Evolutionary conservation across 2,329 filamentous ascomycete genomes (phyloP).

Genomic region (Nemania sp.): DNA sequence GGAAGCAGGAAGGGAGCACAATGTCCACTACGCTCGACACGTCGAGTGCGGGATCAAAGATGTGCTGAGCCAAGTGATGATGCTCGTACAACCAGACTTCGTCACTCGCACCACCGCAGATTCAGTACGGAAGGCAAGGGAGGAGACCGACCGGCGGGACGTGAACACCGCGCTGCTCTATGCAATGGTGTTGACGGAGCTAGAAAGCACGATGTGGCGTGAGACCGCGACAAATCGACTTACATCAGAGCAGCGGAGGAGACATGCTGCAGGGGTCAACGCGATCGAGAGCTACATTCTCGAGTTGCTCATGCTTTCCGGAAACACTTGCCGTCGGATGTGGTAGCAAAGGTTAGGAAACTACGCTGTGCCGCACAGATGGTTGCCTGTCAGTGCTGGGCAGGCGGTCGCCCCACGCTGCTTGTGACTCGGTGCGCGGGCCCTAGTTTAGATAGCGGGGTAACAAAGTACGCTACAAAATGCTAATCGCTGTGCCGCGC

Average conservation of each 20-base stretch:
- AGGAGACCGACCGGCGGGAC: constrained; percentile 28
- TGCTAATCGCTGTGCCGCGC: too few species aligned
- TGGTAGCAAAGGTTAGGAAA: constrained; percentile 28
- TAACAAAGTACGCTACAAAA: too few species aligned
- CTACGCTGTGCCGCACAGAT: background rate
- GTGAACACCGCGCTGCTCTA: constrained; percentile 29
- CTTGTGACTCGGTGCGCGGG: too few species aligned
- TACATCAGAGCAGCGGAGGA: constrained; percentile 21
- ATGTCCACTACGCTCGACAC: constrained; percentile 28
- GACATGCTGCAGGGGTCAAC: constrained; percentile 19
- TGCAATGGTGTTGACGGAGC: constrained; percentile 30
- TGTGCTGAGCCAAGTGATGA: constrained; percentile 20
- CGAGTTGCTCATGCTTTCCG: constrained; percentile 5
- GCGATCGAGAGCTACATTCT: constrained; percentile 24
- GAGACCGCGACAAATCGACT: constrained; percentile 20
- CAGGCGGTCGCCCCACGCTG: too few species aligned
- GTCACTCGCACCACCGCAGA: constrained; percentile 26
- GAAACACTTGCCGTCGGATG: constrained; percentile 23
- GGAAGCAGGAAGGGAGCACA: constrained; percentile 12
- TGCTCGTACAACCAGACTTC: constrained; percentile 31
- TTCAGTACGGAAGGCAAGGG: constrained; percentile 19
- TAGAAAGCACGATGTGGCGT: constrained; percentile 32
- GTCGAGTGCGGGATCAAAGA: constrained; percentile 20
- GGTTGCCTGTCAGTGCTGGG: too few species aligned
- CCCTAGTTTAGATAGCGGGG: too few species aligned